Evolutionary conservation across 2,329 filamentous ascomycete genomes (phyloP).

Genomic region (Aspergillus thermomutatus): DNA sequence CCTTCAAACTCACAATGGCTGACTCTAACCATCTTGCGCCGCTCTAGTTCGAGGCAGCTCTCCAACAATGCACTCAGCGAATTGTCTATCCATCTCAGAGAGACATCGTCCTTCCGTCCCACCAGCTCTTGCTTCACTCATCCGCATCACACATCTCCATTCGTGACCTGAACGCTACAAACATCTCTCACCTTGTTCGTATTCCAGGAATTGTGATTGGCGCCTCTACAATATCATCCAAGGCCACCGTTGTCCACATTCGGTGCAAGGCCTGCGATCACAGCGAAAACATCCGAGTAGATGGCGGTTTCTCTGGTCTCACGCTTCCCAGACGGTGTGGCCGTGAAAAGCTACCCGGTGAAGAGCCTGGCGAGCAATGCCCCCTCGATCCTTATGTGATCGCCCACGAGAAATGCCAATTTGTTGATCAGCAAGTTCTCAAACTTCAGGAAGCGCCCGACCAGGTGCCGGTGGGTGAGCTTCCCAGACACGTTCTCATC

Average conservation of each 20-base stretch:
- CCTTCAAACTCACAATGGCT: not conserved
- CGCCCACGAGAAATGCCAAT: conserved; percentile 86
- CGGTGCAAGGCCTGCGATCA: conserved; percentile 85
- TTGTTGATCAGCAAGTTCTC: conserved; percentile 96
- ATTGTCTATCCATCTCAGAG: conserved; percentile 81
- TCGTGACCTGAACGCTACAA: conserved; percentile 86
- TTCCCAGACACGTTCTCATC: conserved; percentile 90
- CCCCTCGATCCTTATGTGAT: conserved; percentile 95
- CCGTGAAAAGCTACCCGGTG: conserved; percentile 56
- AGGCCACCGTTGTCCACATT: conserved; percentile 81
- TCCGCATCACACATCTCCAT: conserved; percentile 88
- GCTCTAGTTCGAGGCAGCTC: conserved; percentile 77
- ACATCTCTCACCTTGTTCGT: conserved; percentile 89
- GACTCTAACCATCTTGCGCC: not conserved
- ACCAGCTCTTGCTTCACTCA: conserved; percentile 93
- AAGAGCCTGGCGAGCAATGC: conserved; percentile 70
- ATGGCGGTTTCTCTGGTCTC: conserved; percentile 83
- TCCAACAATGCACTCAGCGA: conserved; percentile 86
- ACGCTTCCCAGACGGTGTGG: conserved; percentile 78
- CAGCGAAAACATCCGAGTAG: conserved; percentile 65
- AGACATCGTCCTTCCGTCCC: conserved; percentile 72
- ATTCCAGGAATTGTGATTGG: conserved; percentile 98
- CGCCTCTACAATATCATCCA: conserved; percentile 92
- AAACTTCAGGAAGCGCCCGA: conserved; percentile 97
- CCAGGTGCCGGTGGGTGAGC: conserved; percentile 92